Conservation (phyloP, 352 stramenopile genomes). For the Pythium coloratum region DNA sequence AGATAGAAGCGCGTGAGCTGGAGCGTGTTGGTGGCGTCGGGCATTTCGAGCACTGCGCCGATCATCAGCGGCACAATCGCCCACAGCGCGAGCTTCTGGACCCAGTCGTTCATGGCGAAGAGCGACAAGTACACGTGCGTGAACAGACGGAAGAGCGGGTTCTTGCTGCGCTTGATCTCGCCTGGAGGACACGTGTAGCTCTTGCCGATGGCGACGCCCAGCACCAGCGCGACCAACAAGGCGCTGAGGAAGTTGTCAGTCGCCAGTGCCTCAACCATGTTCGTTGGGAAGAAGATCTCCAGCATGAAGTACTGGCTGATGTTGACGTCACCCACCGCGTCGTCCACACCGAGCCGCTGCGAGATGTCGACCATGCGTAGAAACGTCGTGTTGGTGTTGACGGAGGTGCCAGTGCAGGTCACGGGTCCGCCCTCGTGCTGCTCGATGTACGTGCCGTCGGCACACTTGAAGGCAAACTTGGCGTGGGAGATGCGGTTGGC, state of each 20-base stretch:
- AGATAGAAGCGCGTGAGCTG: conserved; percentile 49
- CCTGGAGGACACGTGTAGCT: conserved; percentile 34
- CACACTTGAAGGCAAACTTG: conserved; percentile 63
- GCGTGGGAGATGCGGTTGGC: conserved; percentile 34
- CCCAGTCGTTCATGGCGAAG: conserved; percentile 58
- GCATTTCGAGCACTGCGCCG: conserved; percentile 41
- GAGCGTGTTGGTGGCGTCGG: conserved; percentile 34
- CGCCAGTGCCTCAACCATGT: conserved; percentile 42
- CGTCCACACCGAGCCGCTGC: conserved; percentile 39
- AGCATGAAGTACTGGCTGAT: conserved; percentile 49
- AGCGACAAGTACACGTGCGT: conserved; percentile 63
- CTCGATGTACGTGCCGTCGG: conserved; percentile 48
- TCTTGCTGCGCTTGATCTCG: conserved; percentile 39
- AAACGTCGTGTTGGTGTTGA: conserved; percentile 52
- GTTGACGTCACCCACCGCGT: conserved; percentile 39
- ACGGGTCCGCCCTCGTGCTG: conserved; percentile 30
- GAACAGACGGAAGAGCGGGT: conserved; percentile 57
- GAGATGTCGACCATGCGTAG: conserved; percentile 50
- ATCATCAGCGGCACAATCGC: conserved; percentile 52
- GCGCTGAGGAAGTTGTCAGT: conserved; percentile 44
- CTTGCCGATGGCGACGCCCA: conserved; percentile 48
- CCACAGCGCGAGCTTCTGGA: conserved; percentile 49
- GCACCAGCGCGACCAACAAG: conserved; percentile 48
- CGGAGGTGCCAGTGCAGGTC: conserved; percentile 32
- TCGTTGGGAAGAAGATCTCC: conserved; percentile 50